phyloP scores from a whole-genome alignment of 169 alveolate genomes.

The Neospora caninum region DNA sequence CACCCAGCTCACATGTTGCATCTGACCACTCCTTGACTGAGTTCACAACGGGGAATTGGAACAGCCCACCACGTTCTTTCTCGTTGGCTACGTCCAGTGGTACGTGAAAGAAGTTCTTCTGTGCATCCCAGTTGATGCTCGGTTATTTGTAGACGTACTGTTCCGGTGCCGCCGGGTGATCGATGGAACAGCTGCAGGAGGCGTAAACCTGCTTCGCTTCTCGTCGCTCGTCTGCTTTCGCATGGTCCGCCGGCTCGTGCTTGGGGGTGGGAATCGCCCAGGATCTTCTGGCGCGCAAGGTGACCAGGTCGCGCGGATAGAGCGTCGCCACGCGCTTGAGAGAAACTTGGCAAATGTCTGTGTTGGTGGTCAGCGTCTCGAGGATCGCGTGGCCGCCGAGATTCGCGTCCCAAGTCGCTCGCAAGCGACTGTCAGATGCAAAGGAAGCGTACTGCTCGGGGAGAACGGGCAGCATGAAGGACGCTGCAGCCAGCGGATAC shows the following conservation, averaged over 20 bases:
- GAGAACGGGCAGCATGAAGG: conserved; percentile 50
- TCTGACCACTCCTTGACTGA: too few species aligned
- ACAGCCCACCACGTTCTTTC: too few species aligned
- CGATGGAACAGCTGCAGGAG: conserved; percentile 76
- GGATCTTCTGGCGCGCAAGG: conserved; percentile 69
- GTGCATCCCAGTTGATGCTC: too few species aligned
- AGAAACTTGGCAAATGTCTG: conserved; percentile 73
- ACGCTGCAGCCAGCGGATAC: conserved; percentile 15
- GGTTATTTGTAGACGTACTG: conserved; percentile 30
- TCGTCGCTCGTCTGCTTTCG: neutral
- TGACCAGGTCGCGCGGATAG: conserved; percentile 76
- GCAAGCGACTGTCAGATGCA: conserved; percentile 66
- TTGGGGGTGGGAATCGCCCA: conserved; percentile 33
- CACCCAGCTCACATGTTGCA: too few species aligned
- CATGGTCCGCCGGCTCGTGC: neutral
- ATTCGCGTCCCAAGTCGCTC: conserved; percentile 72
- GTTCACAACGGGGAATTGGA: too few species aligned
- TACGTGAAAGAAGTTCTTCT: too few species aligned
- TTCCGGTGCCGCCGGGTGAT: conserved; percentile 77
- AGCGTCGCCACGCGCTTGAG: conserved; percentile 74
- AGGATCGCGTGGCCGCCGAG: conserved; percentile 64
- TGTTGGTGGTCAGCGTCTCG: conserved; percentile 66
- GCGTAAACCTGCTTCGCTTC: conserved; percentile 46
- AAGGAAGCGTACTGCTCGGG: conserved; percentile 56
- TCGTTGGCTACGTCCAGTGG: too few species aligned